Conservation (phyloP, 176 grass and related monocot genomes). For the Musa itinerans region DNA sequence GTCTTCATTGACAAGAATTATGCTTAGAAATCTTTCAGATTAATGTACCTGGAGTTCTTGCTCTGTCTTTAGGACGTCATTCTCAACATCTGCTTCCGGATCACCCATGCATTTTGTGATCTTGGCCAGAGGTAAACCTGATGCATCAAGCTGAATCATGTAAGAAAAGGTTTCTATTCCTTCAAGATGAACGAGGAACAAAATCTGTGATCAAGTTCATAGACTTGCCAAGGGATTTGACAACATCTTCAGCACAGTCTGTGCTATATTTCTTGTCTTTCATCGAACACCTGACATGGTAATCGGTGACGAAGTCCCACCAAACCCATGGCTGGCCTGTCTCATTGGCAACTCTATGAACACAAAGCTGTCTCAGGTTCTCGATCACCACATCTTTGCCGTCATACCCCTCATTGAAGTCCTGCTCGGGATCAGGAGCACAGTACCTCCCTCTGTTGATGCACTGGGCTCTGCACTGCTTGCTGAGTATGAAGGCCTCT, state of each 20-base stretch:
- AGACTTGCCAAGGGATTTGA: slow-evolving; percentile 49
- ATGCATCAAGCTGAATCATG: background rate
- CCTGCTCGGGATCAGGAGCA: slow-evolving; percentile 80
- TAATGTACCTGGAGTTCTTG: slow-evolving; percentile 55
- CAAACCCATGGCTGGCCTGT: slow-evolving; percentile 45
- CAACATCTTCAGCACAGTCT: slow-evolving; percentile 46
- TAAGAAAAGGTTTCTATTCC: background rate
- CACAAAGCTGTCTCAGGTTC: slow-evolving; percentile 89
- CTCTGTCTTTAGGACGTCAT: slow-evolving; percentile 68
- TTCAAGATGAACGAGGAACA: background rate
- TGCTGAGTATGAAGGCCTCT: slow-evolving; percentile 8
- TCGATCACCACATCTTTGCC: slow-evolving; percentile 68
- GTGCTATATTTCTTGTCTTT: slow-evolving; percentile 41
- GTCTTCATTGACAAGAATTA: background rate
- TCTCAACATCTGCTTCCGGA: slow-evolving; percentile 56
- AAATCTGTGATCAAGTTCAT: background rate
- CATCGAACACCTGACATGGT: slow-evolving; percentile 81
- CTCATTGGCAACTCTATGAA: slow-evolving; percentile 67
- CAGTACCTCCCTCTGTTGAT: slow-evolving; percentile 44
- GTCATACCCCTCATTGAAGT: slow-evolving; percentile 51
- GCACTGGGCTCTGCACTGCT: slow-evolving; percentile 19
- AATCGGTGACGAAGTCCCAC: slow-evolving; percentile 90
- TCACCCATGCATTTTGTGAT: slow-evolving; percentile 75
- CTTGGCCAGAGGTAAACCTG: slow-evolving; percentile 52
- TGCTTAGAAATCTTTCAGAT: background rate